These are phyloP conservation scores for Nymphaea colorata DNA, from an alignment of 164 flowering plant genomes.

Conservation along the genomic window DNA sequence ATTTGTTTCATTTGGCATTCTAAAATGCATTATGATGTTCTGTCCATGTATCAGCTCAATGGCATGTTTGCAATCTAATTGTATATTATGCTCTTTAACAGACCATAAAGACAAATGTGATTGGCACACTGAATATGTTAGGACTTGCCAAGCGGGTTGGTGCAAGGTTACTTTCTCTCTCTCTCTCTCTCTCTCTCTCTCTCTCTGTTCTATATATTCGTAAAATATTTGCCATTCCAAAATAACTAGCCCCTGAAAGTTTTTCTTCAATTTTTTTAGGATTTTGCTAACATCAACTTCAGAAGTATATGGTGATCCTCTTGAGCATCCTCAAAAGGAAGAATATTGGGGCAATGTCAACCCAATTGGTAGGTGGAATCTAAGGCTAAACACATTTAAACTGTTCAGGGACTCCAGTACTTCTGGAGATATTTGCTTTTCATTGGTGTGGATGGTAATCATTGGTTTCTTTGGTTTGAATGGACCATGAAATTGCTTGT, in stretches of 20 bases:
- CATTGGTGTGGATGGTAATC: neutral
- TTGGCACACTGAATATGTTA: conserved; percentile 95
- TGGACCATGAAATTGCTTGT: no score
- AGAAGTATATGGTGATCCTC: conserved; percentile 98
- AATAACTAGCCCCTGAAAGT: neutral
- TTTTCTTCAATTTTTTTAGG: conserved; percentile 17
- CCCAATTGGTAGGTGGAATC: conserved; percentile 61
- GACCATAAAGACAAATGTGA: conserved; percentile 95
- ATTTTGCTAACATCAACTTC: conserved; percentile 94
- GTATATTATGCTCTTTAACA: neutral
- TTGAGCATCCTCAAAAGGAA: conserved; percentile 89
- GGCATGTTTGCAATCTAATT: neutral
- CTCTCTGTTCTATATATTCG: neutral
- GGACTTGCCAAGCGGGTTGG: conserved; percentile 99
- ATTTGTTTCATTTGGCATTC: no score
- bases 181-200: neutral
- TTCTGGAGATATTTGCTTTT: neutral
- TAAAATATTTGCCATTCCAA: neutral
- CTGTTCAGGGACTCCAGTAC: neutral
- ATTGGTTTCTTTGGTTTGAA: no score
- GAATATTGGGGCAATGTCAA: conserved; percentile 98
- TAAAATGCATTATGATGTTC: no score
- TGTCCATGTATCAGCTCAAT: no score
- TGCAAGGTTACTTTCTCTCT: conserved; percentile 50
- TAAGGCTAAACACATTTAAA: neutral